A percentile compares a stretch with the other conserved stretches of the same genome.
These are phyloP conservation scores for Yarrowia sp. DNA, from an alignment of 805 yeast species.

Conservation along the genomic window DNA sequence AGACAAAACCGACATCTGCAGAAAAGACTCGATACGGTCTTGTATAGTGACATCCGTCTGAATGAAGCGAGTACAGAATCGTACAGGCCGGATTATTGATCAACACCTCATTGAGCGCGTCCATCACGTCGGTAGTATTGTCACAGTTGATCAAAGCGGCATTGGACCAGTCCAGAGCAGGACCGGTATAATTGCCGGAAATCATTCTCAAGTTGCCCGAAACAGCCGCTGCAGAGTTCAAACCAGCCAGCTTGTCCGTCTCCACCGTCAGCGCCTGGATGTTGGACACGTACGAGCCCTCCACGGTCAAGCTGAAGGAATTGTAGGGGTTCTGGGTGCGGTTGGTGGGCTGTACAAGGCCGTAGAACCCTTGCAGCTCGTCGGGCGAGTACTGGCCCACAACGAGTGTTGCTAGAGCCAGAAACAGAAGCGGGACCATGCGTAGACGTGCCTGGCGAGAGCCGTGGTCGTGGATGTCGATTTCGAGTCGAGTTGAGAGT, in stretches of 20 bases:
- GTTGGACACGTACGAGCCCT: slow-evolving; percentile 1
- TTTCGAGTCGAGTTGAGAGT: neutral
- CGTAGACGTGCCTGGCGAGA: neutral
- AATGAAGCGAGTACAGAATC: slow-evolving; percentile 31
- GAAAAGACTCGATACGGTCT: slow-evolving; percentile 25
- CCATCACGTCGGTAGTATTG: slow-evolving; percentile 29
- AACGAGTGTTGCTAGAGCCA: neutral
- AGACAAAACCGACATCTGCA: slow-evolving; percentile 34
- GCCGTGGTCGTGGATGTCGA: neutral
- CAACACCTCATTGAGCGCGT: slow-evolving; percentile 28
- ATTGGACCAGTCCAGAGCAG: slow-evolving; percentile 27
- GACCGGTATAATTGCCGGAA: neutral
- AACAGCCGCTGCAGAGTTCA: slow-evolving; percentile 4
- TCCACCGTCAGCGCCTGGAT: slow-evolving; percentile 24
- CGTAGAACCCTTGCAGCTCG: slow-evolving; percentile 9
- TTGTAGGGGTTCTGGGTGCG: slow-evolving; percentile 13
- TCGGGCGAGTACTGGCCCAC: slow-evolving; percentile 8
- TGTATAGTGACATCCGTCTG: slow-evolving; percentile 33
- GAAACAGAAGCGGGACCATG: neutral
- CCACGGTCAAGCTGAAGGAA: slow-evolving; percentile 4
- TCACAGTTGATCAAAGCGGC: slow-evolving; percentile 34
- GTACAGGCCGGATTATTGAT: slow-evolving; percentile 32
- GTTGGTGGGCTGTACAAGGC: slow-evolving; percentile 10
- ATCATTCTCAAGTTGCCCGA: slow-evolving; percentile 2
- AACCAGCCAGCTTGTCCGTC: slow-evolving; percentile 19